Base-by-base conservation (phyloP, 306 rosid species). In the Luffa aegyptiaca region DNA sequence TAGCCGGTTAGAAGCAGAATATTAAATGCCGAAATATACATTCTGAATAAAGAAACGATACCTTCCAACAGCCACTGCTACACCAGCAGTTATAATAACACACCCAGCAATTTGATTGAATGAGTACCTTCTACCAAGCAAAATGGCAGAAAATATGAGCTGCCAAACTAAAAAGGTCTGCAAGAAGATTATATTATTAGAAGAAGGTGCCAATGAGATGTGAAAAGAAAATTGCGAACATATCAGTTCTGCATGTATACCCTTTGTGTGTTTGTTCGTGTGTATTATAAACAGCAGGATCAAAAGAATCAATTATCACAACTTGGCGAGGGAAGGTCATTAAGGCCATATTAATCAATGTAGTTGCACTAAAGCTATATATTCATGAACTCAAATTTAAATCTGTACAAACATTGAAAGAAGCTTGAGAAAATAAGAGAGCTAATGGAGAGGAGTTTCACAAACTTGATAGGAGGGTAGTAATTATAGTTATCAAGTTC, bases 161-260 rank as follows among this genome's bases (percentile, higher is more conserved):
- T 94, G 98, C 98, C 98, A 94, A 80, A 94, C 97, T 84, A 94
- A 86, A 90, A 86, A 92, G 3, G 94, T 86, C 98, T 94, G 92
- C 95, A 86, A 78, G 6, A 86, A 44, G 78, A 73, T 35, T 55
- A 81, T 44, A 80, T 56, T 16, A 17, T 55, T 53, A 76, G 48
- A 49, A 55, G 65, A 51, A 53, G 66, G 35, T 20, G 31, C 49
- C 13, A 5, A 75, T 10, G 33, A 31, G 35, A 45, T 46, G 39
- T 70, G 76, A 21, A 45, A 21, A 70, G 11, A 37, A 70, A 42
- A 44, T 44, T 21, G 5, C 26, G 10, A 45, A n/a, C 39, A 70
- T 13, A 70, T 70, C 17, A 45, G 56, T 44, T 3, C 75, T 42
- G 16, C 53, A 4, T 20, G 37, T 10, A 20, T 20, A 4, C 13